Evolutionary conservation across 208 protist genomes (phyloP), one percentile per base, ranked within the genome.

Genomic region (Wallacemonas sp.): DNA sequence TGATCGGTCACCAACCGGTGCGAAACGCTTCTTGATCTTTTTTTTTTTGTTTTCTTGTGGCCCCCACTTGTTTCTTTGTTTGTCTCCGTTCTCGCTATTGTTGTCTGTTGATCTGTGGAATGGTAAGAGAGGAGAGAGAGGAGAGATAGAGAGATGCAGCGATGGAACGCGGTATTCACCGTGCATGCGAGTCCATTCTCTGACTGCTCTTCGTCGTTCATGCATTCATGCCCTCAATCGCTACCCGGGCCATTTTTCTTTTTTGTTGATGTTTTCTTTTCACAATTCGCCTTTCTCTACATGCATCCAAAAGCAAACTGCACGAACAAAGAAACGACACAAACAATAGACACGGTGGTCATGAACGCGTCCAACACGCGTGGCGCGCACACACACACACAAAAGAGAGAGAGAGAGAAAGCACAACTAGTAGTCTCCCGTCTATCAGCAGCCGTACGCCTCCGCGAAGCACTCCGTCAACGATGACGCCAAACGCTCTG

Each of bases 401-500:
- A n/a, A n/a, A n/a, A n/a, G n/a, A n/a, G n/a, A n/a, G n/a, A n/a
- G n/a, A n/a, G n/a, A n/a, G n/a, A n/a, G n/a, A 6, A 14, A 41
- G 6, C 36, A 41, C 36, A 14, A 14, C 14, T 41, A 17, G 6
- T 41, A 17, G 6, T 41, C 36, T 41, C 36, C 6, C 36, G 36
- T 41, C 36, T 41, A 41, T 41, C 64, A 49, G 68, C 72, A 79
- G 4, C 87, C 84, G 61, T 91, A 96, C 5, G 76, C 80, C 58
- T 79, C 79, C 17, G 77, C 76, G 69, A 92, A 96, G 11, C 73
- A 61, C 12, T 71, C 75, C 38, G 74, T 69, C 24, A 90, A 62
- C 17, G 79, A 66, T 21, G 38, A 66, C 2, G 74, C 69, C 27
- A 96, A 66, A 27, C 74, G 53, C 9, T 77, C 68, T 0, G 88